Conservation (phyloP, 441 rosid species). For the Geranium incanum region DNA sequence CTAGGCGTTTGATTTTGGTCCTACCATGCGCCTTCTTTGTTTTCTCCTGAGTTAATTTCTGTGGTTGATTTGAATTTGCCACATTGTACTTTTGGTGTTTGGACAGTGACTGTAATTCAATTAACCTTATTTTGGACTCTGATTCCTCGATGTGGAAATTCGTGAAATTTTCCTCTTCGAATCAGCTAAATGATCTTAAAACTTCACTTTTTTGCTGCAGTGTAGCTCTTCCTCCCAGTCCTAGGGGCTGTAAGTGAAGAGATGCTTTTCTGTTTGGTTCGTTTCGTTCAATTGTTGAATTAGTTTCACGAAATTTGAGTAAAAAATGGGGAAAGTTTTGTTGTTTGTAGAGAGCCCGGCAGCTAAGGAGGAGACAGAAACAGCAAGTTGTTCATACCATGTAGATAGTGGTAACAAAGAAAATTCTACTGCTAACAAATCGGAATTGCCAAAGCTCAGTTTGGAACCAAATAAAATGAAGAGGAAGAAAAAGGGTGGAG, state of each 20-base stretch:
- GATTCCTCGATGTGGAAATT: background rate
- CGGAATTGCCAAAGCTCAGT: constrained; percentile 43
- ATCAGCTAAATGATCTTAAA: constrained; percentile 2
- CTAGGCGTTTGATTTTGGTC: constrained; percentile 8
- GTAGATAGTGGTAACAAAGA: constrained; percentile 36
- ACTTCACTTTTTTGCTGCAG: background rate
- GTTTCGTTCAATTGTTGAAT: background rate
- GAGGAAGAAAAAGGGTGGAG: constrained; percentile 76
- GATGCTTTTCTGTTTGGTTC: background rate
- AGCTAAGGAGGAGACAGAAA: constrained; percentile 21
- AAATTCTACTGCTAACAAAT: constrained; percentile 36
- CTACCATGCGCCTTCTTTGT: background rate
- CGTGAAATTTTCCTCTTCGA: background rate
- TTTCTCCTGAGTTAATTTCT: background rate
- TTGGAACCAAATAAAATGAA: constrained; percentile 76
- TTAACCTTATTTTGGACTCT: background rate
- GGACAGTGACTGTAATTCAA: background rate
- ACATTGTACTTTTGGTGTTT: background rate
- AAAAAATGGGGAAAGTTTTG: background rate
- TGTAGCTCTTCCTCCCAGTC: constrained; percentile 6
- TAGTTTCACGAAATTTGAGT: background rate
- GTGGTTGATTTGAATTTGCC: background rate
- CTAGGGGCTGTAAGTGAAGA: background rate
- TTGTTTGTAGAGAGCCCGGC: constrained; percentile 27
- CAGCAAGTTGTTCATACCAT: constrained; percentile 19